Conservation (phyloP, 768 basidiomycete genomes). For the Leccinum uliginosum region DNA sequence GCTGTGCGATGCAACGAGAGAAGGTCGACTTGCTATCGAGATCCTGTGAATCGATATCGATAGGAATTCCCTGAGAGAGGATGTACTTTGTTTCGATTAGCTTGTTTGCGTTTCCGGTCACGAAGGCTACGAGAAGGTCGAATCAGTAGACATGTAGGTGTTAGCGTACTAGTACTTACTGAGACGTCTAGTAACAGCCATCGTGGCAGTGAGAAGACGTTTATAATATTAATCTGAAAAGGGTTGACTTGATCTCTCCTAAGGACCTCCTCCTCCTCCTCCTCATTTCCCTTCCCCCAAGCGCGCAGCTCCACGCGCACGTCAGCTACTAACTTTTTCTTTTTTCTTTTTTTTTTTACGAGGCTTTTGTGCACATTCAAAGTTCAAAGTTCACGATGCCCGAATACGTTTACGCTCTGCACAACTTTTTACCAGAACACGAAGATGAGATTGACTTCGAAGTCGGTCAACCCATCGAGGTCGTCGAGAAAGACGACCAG, state of each 20-base stretch:
- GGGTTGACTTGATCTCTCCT: not conserved
- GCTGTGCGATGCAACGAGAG: not conserved
- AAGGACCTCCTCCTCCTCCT: not conserved
- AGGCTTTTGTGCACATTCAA: not conserved
- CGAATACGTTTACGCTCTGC: constrained; percentile 83
- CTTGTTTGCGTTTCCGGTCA: constrained; percentile 94
- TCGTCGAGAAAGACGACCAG: constrained; percentile 89
- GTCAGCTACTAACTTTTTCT: not conserved
- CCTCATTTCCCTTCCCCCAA: not conserved
- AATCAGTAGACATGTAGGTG: constrained; percentile 7
- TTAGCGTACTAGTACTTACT: constrained; percentile 16
- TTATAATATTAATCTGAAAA: not conserved
- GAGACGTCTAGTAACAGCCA: constrained; percentile 14
- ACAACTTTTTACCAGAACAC: constrained; percentile 88
- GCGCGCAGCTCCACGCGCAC: too few relatives aligned
- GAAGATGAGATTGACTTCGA: constrained; percentile 88
- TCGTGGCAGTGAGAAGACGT: constrained; percentile 8
- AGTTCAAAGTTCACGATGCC: constrained; percentile 46
- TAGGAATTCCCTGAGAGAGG: constrained; percentile 57
- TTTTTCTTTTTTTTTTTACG: not conserved
- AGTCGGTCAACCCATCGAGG: constrained; percentile 82
- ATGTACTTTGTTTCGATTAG: constrained; percentile 85
- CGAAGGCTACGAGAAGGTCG: constrained; percentile 63
- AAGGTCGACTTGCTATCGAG: constrained; percentile 64
- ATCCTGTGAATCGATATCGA: constrained; percentile 72